Base-by-base conservation (phyloP, 202 grass and related monocot species). In the Saccharum hybrid region DNA sequence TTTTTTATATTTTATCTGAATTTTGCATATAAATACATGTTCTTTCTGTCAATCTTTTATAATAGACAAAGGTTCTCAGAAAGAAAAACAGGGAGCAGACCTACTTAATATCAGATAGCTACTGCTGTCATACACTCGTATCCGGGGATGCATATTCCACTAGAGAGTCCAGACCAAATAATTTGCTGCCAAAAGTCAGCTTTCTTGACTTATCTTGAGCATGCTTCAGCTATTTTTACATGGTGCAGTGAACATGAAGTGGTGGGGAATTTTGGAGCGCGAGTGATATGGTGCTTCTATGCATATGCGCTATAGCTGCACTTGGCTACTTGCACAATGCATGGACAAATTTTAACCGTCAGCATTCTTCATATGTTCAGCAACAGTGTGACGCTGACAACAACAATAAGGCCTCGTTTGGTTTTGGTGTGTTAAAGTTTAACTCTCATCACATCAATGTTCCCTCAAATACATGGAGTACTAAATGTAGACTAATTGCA, bases 151-250 rank as follows among this genome's bases (percentile, higher is more conserved):
- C 46, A 26, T 26, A 70, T 79, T 52, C 30, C 22, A 7, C 30
- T 14, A 83, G 41, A 80, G 19, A 83, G 56, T 83, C 68, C 33
- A 21, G 75, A 73, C 80, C 75, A 64, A 86, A 70, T 68, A 83
- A 83, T 62, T 74, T 83, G 88, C 73, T 52, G 23, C 68, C 10
- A 42, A 63, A 82, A 54, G 61, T 86, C 79, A 63, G 41, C 51
- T n/a, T 74, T 73, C 46, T 68, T 75, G 40, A 70, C 75, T 64
- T 86, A 71, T 86, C 80, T 38, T 46, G 11, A 13, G 26, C 41
- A 3, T 49, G 76, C 16, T 79, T 52, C 39, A 43, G 15, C 21
- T 11, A 30, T 10, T 79, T 82, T 78, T 74, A 79, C 75, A 45
- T 23, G 39, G 56, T 43, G 28, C 75, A 70, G 74, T 71, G 74